Evolutionary conservation across 192 early-diverging fungal genomes (phyloP).

Genomic region (Backusella circina): DNA sequence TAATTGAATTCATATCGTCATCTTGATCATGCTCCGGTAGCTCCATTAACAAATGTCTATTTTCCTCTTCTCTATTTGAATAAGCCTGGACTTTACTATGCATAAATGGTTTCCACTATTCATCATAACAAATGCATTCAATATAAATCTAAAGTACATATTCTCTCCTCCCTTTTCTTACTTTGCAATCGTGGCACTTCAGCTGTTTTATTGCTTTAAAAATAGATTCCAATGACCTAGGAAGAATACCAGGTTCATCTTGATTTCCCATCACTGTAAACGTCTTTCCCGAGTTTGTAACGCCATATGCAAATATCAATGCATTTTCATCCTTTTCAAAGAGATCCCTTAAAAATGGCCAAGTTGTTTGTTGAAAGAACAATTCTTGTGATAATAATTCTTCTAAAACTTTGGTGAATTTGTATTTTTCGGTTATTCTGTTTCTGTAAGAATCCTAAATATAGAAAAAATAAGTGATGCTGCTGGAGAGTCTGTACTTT

Average conservation of each 20-base stretch:
- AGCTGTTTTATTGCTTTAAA: constrained; percentile 43
- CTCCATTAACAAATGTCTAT: constrained; percentile 8
- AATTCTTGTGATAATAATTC: constrained; percentile 37
- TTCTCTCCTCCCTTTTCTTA: constrained; percentile 21
- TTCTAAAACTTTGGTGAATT: constrained; percentile 58
- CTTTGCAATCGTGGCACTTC: background rate
- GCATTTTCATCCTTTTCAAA: constrained; percentile 53
- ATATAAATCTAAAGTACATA: too few species aligned
- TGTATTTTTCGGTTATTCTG: constrained; percentile 37
- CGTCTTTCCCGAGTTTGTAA: constrained; percentile 71
- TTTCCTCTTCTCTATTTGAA: constrained; percentile 20
- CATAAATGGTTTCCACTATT: constrained; percentile 33
- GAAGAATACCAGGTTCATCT: constrained; percentile 49
- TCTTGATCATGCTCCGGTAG: background rate
- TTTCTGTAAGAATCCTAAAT: constrained; percentile 28
- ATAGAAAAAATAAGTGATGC: constrained; percentile 7
- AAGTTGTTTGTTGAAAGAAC: constrained; percentile 54
- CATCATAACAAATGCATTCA: background rate
- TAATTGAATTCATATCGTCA: background rate
- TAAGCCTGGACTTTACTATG: constrained; percentile 29
- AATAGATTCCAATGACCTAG: constrained; percentile 52
- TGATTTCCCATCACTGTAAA: constrained; percentile 57
- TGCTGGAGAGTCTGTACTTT: background rate
- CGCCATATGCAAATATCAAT: constrained; percentile 70
- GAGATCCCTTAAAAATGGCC: constrained; percentile 54